Base-by-base conservation (phyloP, 2,329 filamentous ascomycete genomes). In the Incumbomyces delicatus region DNA sequence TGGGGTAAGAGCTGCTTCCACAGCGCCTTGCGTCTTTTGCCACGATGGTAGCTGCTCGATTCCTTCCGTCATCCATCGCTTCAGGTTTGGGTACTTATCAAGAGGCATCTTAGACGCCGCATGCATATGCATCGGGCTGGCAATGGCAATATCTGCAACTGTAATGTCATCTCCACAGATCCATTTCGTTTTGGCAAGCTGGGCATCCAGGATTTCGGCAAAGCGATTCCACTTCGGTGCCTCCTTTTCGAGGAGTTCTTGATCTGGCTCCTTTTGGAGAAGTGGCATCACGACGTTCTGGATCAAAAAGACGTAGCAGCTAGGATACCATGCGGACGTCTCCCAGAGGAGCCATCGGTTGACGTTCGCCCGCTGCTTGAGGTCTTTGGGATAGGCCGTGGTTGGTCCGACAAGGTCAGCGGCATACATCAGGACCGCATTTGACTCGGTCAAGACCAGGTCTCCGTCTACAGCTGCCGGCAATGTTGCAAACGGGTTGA, bases 261-360 rank as follows among this genome's bases (percentile, higher is more conserved):
- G 51, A 39, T 68, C 64, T 7, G 66, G 62, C 35, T 64, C 49
- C 5, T 54, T 56, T 32, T 62, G 60, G 8, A 67, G 53, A 2
- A 68, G 55, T 8, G 66, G 65, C 57, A 68, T 66, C 30, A 67
- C 66, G 8, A 68, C 61, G 48, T 64, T 56, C 47, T 70, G 63
- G 7, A 69, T 61, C 8, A 68, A 50, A 50, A 66, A 68, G 41
- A 65, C 52, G 50, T 69, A 69, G 55, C 63, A 66, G 31, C 55
- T 64, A 7, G 53, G 57, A 47, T 69, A 70, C 66, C 66, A 70
- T 3, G 60, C 59, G 2, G 59, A 62, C 0, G 65, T 58, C 45
- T 70, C 67, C 67, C 66, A 70, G 2, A 69, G 60, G 11, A 70
- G 56, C 66, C 65, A 70, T 7, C 61, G 53, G 46, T 69, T 68